Base-by-base conservation (phyloP, 2,329 filamentous ascomycete genomes). In the Penicillium sp. region DNA sequence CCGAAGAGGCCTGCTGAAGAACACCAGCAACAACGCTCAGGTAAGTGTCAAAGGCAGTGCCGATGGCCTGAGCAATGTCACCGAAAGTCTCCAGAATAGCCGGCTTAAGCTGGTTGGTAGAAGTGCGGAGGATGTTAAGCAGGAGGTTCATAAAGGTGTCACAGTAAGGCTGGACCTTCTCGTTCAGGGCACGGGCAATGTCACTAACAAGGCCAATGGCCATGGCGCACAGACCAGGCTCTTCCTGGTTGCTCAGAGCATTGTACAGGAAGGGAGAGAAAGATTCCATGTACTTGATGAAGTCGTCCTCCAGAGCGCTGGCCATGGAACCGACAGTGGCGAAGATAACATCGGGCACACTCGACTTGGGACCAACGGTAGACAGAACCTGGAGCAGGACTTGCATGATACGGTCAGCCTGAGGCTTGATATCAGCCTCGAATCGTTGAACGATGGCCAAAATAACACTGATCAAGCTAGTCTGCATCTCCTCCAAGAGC, bases 81-180 rank as follows among this genome's bases (percentile, higher is more conserved):
- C 94, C 94, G 70, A 99, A 99, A 73, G 92, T 97, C 76, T 97
- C 93, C 53, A 99, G 84, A 62, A 99, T 99, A 26, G 94, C 92
- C 43, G 94, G 94, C 84, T 97, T 97, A 79, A 97, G 95, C 76
- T 96, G 91, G 76, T 97, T 96, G 64, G 87, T 85, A 12, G 89
- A 86, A 75, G 62, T 65, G 74, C 90, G 86, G 41, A 99, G 80
- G 76, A 96, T 95, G 80, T 91, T 92, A 60, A 99, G 84, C 55
- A 99, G 82, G 72, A 94, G 89, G 82, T 99, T 99, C 94, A 99
- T 99, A 75, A 97, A 97, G 63, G 87, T 85, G 69, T 99, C 94
- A 76, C 94, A 99, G 81, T 89, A 97, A 54, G 93, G 94, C 77
- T 96, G 90, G 69, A 93, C 90, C 73, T 89, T 89, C 71, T 92